Base-by-base conservation (phyloP, 257 asterid species). In the Anisodus acutangulus region DNA sequence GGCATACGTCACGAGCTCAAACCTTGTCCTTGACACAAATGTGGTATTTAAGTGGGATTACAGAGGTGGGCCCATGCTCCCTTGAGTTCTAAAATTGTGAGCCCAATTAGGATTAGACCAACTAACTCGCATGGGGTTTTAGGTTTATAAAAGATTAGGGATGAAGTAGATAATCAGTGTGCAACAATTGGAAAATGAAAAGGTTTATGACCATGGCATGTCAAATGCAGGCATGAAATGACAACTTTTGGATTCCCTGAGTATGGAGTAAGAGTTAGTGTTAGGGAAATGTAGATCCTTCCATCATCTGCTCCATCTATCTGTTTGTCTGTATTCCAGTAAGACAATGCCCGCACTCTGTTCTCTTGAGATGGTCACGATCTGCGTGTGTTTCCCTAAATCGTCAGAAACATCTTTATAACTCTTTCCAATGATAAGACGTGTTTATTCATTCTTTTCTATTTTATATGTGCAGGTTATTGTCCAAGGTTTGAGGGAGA, bases 401-500 rank as follows among this genome's bases (percentile, higher is more conserved):
- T 22, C 6, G 19, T 74, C 62, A 12, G 45, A 74, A 74, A 22
- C 45, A 74, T 74, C 59, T 26, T 22, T 49, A 74, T 1, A 12
- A 6, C 62, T 22, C 43, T 6, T 13, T 78, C 82, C 49, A 13
- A 31, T 35, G 13, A 31, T 53, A 76, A 22, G 81, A 12, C 12
- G 0, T 51, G 7, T 76, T 6, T 26, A 2, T 26, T 78, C 64
- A 12, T 74, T 63, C 22, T 67, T 82, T 37, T 68, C 85, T 67
- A 4, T 53, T 82, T 53, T 54, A 17, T 13, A 6, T 37, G 53
- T 86, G 79, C 94, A 96, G 99, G 91, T 90, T 13, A 93, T 96
- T 85, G 90, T 96, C 90, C 98, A 96, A 90, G 94, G 98, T 31
- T 87, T 96, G 89, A 90, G 94, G 86, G 99, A 94, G 82, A 90